These are phyloP conservation scores for Anastatica hierochuntica DNA, from an alignment of 345 rosid genomes.

Conservation along the genomic window DNA sequence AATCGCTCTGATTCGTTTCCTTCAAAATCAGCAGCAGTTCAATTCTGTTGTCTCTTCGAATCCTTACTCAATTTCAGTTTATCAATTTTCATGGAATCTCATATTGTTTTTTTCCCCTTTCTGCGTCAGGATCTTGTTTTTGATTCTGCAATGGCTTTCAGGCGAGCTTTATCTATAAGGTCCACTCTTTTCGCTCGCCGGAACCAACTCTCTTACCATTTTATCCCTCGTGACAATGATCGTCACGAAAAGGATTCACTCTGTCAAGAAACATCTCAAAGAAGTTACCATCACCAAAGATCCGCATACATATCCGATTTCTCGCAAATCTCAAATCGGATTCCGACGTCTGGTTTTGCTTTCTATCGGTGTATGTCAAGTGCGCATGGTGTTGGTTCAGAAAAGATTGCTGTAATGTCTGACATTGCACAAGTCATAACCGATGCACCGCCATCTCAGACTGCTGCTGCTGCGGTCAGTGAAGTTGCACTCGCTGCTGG, in stretches of 20 bases:
- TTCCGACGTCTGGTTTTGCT: constrained; percentile 29
- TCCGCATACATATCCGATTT: constrained; percentile 12
- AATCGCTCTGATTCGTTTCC: too few relatives aligned
- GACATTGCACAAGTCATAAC: constrained; percentile 46
- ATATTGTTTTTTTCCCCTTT: neutral
- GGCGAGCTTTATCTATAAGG: constrained; percentile 43
- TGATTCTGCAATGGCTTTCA: constrained; percentile 44
- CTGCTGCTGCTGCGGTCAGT: constrained; percentile 35
- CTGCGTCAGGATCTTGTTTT: constrained; percentile 14
- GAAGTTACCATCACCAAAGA: constrained; percentile 33
- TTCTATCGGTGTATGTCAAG: constrained; percentile 54
- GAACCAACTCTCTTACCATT: constrained; percentile 29
- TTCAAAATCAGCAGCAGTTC: too few relatives aligned
- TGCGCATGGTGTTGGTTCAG: constrained; percentile 32
- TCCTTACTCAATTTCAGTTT: too few relatives aligned
- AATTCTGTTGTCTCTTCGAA: too few relatives aligned
- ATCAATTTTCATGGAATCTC: too few relatives aligned
- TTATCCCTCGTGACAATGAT: constrained; percentile 34
- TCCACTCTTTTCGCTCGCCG: constrained; percentile 32
- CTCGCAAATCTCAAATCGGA: constrained; percentile 18
- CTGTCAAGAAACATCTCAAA: constrained; percentile 13
- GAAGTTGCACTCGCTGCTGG: constrained; percentile 74
- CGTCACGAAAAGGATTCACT: constrained; percentile 13
- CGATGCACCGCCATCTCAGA: constrained; percentile 44
- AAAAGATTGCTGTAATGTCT: constrained; percentile 34